Conservation (phyloP, 441 rosid species). For the Euphorbia schlechtendalii region DNA sequence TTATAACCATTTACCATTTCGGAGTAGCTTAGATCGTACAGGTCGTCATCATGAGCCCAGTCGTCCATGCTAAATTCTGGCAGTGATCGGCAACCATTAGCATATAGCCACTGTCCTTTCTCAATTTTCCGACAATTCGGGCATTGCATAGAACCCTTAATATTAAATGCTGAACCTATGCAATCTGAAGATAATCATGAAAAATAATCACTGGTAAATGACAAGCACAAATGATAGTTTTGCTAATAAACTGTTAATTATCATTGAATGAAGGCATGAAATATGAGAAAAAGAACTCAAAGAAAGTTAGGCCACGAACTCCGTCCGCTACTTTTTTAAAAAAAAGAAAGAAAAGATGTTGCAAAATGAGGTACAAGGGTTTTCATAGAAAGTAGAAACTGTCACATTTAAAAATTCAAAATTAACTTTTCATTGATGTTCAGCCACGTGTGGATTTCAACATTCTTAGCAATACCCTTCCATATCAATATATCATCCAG, state of each 20-base stretch:
- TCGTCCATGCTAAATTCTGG: slow-evolving; percentile 86
- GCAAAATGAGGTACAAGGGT: too few relatives aligned
- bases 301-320: not conserved
- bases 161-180: slow-evolving; percentile 96
- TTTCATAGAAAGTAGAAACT: too few relatives aligned
- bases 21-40: slow-evolving; percentile 74
- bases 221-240: not conserved
- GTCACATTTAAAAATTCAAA: not conserved
- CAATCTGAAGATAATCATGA: slow-evolving; percentile 52
- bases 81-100: slow-evolving; percentile 67
- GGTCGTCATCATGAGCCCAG: slow-evolving; percentile 87
- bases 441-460: not conserved
- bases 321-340: not conserved
- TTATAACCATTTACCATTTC: slow-evolving; percentile 55
- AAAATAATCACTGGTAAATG: slow-evolving; percentile 9
- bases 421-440: not conserved
- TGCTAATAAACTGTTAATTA: not conserved
- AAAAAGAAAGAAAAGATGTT: too few relatives aligned
- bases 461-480: not conserved
- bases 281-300: not conserved
- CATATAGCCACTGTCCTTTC: slow-evolving; percentile 96
- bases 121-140: slow-evolving; percentile 97
- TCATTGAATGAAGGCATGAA: not conserved
- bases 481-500: not conserved
- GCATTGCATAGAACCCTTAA: slow-evolving; percentile 96